A percentile compares a stretch with the other conserved stretches of the same genome.
Evolutionary conservation across 1,284 basidiomycete genomes (phyloP).

Genomic region (Sutorius eximius): DNA sequence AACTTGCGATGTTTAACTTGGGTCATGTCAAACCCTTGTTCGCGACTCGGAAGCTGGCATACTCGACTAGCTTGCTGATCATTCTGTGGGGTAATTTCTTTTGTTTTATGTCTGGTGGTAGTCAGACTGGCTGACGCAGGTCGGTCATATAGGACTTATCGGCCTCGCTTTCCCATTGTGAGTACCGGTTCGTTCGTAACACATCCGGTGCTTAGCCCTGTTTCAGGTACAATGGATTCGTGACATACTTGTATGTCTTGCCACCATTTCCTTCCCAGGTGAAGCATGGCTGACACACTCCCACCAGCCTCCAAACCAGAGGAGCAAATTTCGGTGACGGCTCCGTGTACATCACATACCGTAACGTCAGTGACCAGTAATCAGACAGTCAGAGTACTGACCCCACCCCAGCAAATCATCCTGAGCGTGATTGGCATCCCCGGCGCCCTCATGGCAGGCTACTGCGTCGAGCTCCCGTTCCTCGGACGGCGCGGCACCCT

Average conservation of each 20-base stretch:
- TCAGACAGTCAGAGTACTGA: neutral
- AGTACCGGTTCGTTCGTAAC: slow-evolving; percentile 18
- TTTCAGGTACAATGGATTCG: slow-evolving; percentile 55
- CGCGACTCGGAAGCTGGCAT: slow-evolving; percentile 60
- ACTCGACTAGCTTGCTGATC: slow-evolving; percentile 60
- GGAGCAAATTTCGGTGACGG: slow-evolving; percentile 65
- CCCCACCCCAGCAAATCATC: slow-evolving; percentile 53
- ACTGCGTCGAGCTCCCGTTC: slow-evolving; percentile 56
- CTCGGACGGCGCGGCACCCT: slow-evolving; percentile 66
- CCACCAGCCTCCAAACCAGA: slow-evolving; percentile 50
- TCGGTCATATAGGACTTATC: slow-evolving; percentile 53
- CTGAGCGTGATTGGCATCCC: slow-evolving; percentile 68
- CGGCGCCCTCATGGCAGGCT: slow-evolving; percentile 62
- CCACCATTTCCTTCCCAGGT: neutral
- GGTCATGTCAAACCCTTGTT: slow-evolving; percentile 59
- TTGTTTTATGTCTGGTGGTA: neutral
- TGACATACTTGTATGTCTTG: slow-evolving; percentile 56
- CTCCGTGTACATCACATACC: slow-evolving; percentile 63
- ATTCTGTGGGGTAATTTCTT: slow-evolving; percentile 55
- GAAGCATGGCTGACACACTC: neutral
- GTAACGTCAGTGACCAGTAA: slow-evolving; percentile 48
- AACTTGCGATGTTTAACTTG: slow-evolving; percentile 45
- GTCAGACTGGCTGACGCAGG: neutral
- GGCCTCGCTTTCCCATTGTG: slow-evolving; percentile 74
- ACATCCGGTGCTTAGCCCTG: slow-evolving; percentile 3